phyloP scores from a whole-genome alignment of 495 filamentous ascomycete species.

The Trichoderma asperelloides region DNA sequence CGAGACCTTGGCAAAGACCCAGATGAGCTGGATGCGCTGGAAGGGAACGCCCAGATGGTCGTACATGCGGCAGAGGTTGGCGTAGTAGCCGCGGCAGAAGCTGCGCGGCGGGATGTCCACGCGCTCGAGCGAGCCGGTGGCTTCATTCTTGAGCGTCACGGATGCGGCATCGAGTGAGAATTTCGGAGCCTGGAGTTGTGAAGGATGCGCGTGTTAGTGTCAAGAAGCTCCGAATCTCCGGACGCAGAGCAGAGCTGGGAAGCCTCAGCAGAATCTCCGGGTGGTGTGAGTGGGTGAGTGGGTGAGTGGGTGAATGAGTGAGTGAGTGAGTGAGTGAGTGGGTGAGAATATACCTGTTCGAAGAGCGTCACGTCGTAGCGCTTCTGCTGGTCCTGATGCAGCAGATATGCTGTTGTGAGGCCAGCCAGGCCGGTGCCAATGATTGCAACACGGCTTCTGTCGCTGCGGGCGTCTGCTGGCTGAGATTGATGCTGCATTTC shows the following conservation, averaged over 20 bases:
- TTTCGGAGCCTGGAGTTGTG: constrained; percentile 21
- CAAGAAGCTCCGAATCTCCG: no score
- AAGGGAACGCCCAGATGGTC: constrained; percentile 39
- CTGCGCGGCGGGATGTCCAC: constrained; percentile 50
- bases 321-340: constrained; percentile 18
- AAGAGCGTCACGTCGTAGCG: constrained; percentile 41
- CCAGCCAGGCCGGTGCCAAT: constrained; percentile 50
- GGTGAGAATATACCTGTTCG: constrained; percentile 33
- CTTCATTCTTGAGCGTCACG: constrained; percentile 21
- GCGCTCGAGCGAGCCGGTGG: constrained; percentile 18
- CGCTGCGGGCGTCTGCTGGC: background rate
- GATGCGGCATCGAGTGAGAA: constrained; percentile 36
- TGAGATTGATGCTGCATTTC: background rate
- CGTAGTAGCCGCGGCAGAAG: constrained; percentile 46
- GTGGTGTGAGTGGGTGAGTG: no score
- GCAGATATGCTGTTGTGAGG: constrained; percentile 40
- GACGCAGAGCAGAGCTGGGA: no score
- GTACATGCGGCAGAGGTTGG: constrained; percentile 46
- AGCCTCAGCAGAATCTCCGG: no score
- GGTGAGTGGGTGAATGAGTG: background rate
- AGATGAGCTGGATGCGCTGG: constrained; percentile 37
- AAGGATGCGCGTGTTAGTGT: no score
- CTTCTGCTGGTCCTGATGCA: constrained; percentile 31
- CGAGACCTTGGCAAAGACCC: constrained; percentile 23
- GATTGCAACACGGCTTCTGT: constrained; percentile 23